phyloP scores from a whole-genome alignment of 78 protist species.

The Dictyostelium capitatum region DNA sequence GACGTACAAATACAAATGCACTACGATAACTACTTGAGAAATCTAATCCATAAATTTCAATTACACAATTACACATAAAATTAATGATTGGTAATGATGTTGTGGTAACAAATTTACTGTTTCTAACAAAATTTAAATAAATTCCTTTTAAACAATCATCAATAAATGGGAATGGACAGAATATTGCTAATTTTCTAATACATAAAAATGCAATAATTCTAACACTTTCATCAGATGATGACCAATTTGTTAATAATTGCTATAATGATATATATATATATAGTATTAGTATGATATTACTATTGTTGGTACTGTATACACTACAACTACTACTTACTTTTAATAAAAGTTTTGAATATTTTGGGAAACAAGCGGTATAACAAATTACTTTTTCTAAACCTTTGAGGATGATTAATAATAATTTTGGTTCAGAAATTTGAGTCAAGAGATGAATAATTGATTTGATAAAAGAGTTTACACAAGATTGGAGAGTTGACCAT shows the following conservation, averaged over 20 bases:
- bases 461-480: conserved; percentile 13
- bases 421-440: conserved; percentile 40
- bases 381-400: conserved; percentile 54
- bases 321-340: conserved; percentile 6
- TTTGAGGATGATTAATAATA: conserved; percentile 30
- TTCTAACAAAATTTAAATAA: conserved; percentile 88
- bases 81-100: conserved; percentile 16
- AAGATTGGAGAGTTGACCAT: conserved; percentile 6
- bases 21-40: conserved; percentile 86
- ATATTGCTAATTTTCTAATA: conserved; percentile 71
- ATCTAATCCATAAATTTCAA: conserved; percentile 88
- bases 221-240: conserved; percentile 50
- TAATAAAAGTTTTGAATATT: conserved; percentile 25
- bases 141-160: conserved; percentile 84
- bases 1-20: conserved; percentile 95
- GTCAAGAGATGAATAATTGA: conserved; percentile 31
- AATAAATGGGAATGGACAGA: conserved; percentile 84
- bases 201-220: conserved; percentile 75
- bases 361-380: conserved; percentile 40
- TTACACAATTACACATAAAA: conserved; percentile 88
- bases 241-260: conserved; percentile 69
- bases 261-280: neutral
- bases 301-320: neutral
- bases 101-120: conserved; percentile 1
- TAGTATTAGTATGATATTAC: neutral